These are phyloP conservation scores for Amphirosellinia nigrospora DNA, from an alignment of 495 filamentous ascomycete genomes.

Conservation along the genomic window DNA sequence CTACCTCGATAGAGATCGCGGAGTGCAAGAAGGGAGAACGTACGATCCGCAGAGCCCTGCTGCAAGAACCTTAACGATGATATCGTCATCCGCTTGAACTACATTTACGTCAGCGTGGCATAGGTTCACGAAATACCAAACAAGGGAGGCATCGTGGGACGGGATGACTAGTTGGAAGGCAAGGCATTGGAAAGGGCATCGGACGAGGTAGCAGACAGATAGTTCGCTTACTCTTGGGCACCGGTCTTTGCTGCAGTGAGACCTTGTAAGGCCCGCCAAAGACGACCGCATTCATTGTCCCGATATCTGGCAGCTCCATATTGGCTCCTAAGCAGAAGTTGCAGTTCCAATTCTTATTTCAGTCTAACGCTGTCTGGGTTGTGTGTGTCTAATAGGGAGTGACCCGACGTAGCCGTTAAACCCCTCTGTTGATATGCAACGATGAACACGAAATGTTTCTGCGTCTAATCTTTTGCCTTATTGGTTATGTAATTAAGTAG, in stretches of 20 bases:
- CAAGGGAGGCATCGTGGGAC: neutral
- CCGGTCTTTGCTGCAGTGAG: constrained; percentile 67
- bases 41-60: constrained; percentile 92
- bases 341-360: constrained; percentile 1
- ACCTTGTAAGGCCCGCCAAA: constrained; percentile 70
- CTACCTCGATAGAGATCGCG: constrained; percentile 9
- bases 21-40: constrained; percentile 34
- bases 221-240: constrained; percentile 56
- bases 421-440: constrained; percentile 8
- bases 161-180: constrained; percentile 33
- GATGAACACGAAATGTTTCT: constrained; percentile 6
- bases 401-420: constrained; percentile 11
- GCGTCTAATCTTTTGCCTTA: neutral
- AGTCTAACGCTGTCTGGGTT: constrained; percentile 1
- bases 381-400: constrained; percentile 7
- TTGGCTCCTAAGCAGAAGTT: constrained; percentile 13
- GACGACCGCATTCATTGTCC: constrained; percentile 71
- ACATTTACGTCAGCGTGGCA: constrained; percentile 35
- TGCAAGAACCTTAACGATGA: constrained; percentile 83
- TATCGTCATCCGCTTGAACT: constrained; percentile 74
- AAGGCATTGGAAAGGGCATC: constrained; percentile 8
- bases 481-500: constrained; percentile 2
- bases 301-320: constrained; percentile 33
- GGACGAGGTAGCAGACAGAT: neutral
- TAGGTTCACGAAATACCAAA: neutral